phyloP scores from a whole-genome alignment of 2,329 filamentous ascomycete species.

The Monosporascus sp. region DNA sequence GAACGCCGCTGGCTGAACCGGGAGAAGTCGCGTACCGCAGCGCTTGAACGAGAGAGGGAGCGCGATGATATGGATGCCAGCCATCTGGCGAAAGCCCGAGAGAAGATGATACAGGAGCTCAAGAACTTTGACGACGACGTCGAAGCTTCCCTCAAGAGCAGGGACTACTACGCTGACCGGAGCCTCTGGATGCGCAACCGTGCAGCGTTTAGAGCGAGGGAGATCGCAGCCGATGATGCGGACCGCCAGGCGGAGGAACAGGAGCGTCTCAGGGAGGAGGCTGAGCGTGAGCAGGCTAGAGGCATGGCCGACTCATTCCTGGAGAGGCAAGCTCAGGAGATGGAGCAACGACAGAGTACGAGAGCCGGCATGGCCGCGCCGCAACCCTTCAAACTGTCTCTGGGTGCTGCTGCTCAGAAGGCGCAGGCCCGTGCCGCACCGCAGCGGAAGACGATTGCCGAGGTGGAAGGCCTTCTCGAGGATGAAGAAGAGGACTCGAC shows the following conservation, averaged over 20 bases:
- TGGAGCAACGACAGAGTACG: conserved; percentile 45
- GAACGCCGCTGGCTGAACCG: conserved; percentile 88
- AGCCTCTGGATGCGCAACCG: conserved; percentile 82
- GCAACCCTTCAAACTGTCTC: conserved; percentile 84
- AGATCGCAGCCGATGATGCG: conserved; percentile 71
- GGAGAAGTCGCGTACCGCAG: conserved; percentile 76
- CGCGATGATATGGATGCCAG: conserved; percentile 72
- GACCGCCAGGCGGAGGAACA: conserved; percentile 76
- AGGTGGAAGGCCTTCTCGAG: conserved; percentile 90
- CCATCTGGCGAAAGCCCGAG: conserved; percentile 56
- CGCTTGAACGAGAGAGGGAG: conserved; percentile 77
- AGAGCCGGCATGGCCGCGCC: conserved; percentile 46
- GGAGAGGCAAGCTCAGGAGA: conserved; percentile 73
- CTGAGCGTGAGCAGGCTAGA: conserved; percentile 70
- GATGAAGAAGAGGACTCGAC: conserved; percentile 80
- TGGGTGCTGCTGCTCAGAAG: conserved; percentile 81
- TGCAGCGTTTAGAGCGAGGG: conserved; percentile 64
- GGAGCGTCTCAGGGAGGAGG: conserved; percentile 64
- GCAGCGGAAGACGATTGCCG: conserved; percentile 75
- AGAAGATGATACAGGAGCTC: conserved; percentile 66
- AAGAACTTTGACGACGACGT: conserved; percentile 83
- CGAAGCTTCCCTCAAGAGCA: conserved; percentile 66
- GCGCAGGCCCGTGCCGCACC: conserved; percentile 50
- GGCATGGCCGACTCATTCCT: conserved; percentile 90
- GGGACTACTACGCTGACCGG: conserved; percentile 84